Percentiles rank a stretch among this genome's conserved stretches.
Evolutionary conservation across 306 rosid species (phyloP).

Genomic region (Castanea mollissima): DNA sequence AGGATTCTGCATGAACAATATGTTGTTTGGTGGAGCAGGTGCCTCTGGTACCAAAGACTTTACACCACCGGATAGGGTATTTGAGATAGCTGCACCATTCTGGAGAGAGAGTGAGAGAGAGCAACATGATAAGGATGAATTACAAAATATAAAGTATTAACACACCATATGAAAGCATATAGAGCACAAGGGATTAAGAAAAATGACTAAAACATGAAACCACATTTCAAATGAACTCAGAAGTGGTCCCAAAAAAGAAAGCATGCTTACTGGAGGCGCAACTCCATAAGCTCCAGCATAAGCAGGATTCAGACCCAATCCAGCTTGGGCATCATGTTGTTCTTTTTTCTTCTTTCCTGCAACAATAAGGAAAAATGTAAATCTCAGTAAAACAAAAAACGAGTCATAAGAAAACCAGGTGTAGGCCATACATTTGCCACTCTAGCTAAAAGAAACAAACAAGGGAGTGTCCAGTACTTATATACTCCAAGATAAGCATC

Average conservation of each 20-base stretch:
- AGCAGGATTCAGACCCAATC: slow-evolving; percentile 77
- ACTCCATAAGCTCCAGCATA: slow-evolving; percentile 74
- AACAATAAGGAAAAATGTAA: neutral
- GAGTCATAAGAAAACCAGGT: neutral
- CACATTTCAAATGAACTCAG: neutral
- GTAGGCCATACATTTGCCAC: neutral
- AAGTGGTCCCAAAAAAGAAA: neutral
- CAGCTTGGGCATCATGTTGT: slow-evolving; percentile 86
- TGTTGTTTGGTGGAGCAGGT: slow-evolving; percentile 95
- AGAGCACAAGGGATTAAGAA: no score
- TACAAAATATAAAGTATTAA: neutral
- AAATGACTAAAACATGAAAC: neutral
- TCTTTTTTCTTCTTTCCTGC: slow-evolving; percentile 90
- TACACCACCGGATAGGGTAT: slow-evolving; percentile 78
- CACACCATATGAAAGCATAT: no score
- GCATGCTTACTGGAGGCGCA: slow-evolving; percentile 66
- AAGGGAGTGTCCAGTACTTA: neutral
- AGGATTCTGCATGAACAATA: slow-evolving; percentile 87
- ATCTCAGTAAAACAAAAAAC: neutral
- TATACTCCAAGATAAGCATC: neutral
- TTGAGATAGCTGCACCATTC: slow-evolving; percentile 55
- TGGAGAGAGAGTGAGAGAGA: neutral
- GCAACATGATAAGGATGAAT: slow-evolving; percentile 9
- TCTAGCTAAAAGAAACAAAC: neutral
- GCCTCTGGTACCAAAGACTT: slow-evolving; percentile 83